Conservation (phyloP, 805 yeast species). For the Metschnikowia colocasiae region DNA sequence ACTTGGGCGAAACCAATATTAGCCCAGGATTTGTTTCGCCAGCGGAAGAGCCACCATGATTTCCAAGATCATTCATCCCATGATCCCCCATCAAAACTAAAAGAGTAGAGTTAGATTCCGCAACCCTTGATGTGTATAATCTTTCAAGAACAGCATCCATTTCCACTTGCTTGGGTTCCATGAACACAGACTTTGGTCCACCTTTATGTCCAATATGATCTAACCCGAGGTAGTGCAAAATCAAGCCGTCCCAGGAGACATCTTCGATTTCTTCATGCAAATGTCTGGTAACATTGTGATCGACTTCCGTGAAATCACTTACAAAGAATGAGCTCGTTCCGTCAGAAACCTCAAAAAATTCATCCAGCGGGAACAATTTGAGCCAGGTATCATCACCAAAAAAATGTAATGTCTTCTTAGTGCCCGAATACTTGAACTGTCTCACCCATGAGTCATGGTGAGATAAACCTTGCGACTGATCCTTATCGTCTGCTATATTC, state of each 20-base stretch:
- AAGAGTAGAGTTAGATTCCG: constrained; percentile 44
- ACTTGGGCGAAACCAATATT: constrained; percentile 61
- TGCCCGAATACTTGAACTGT: constrained; percentile 48
- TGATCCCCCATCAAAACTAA: constrained; percentile 86
- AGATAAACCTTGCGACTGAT: constrained; percentile 59
- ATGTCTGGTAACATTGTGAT: constrained; percentile 88
- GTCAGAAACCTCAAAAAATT: constrained; percentile 59
- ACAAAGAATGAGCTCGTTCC: constrained; percentile 95
- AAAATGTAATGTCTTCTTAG: constrained; percentile 58
- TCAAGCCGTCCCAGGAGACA: constrained; percentile 73
- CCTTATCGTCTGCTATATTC: constrained; percentile 89
- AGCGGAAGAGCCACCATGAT: constrained; percentile 91
- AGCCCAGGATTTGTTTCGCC: constrained; percentile 92
- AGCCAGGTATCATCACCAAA: constrained; percentile 99
- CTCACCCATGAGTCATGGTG: constrained; percentile 84
- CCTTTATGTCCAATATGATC: constrained; percentile 99
- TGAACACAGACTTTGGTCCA: constrained; percentile 77
- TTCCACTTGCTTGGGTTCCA: constrained; percentile 79
- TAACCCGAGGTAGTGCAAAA: constrained; percentile 86
- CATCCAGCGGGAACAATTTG: constrained; percentile 66
- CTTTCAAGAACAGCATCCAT: constrained; percentile 68
- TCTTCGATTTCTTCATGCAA: constrained; percentile 53
- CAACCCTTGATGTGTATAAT: constrained; percentile 38
- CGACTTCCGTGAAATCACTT: constrained; percentile 92
- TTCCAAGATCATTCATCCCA: constrained; percentile 94